phyloP scores from a whole-genome alignment of 306 rosid species.

The Sechiopsis laciniata region DNA sequence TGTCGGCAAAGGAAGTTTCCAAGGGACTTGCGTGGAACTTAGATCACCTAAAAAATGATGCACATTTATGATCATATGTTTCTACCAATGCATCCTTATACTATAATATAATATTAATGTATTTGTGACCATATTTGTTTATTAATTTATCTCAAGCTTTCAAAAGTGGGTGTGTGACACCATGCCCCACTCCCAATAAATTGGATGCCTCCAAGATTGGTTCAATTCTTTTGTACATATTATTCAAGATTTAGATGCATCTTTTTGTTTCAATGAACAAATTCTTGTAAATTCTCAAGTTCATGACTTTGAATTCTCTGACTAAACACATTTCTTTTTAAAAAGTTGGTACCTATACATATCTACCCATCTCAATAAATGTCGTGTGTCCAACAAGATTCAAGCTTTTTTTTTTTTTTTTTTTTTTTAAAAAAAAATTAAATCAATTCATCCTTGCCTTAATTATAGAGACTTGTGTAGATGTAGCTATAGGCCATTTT shows the following conservation, averaged over 20 bases:
- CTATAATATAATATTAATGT: background rate
- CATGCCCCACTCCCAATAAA: constrained; percentile 19
- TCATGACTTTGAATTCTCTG: background rate
- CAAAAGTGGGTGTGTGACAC: constrained; percentile 10
- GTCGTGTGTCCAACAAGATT: background rate
- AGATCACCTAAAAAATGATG: background rate
- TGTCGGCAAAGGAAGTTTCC: constrained; percentile 22
- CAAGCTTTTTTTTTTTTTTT: background rate
- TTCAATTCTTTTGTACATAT: background rate
- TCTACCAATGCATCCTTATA: constrained; percentile 14
- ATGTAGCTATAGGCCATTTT: background rate
- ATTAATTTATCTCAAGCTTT: background rate
- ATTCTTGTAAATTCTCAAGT: no score
- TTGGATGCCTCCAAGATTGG: background rate
- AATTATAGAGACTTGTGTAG: background rate
- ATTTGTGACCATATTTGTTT: constrained; percentile 14
- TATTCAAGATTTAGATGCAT: background rate
- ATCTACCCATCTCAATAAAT: background rate
- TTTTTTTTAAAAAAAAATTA: no score
- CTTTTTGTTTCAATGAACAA: no score
- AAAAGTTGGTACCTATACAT: background rate
- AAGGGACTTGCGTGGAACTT: no score
- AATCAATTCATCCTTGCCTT: background rate
- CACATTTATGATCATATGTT: constrained; percentile 20
- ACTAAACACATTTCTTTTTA: no score